Evolutionary conservation across 1,139 yeast genomes (phyloP).

Genomic region (Taphrina sp.): DNA sequence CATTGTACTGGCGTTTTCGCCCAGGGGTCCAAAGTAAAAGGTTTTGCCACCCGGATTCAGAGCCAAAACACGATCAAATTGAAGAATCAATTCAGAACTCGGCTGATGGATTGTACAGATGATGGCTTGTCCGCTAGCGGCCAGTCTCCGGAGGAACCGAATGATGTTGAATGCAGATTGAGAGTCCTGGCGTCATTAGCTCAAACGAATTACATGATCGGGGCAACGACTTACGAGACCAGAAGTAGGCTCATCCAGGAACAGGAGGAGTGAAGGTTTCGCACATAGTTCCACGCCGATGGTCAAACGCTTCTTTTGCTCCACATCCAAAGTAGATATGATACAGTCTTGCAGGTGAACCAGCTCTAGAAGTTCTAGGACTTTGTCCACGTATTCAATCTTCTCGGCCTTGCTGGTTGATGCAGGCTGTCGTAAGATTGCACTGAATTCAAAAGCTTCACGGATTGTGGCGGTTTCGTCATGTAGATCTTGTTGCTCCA

Average conservation of each 20-base stretch:
- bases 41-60: slow-evolving; percentile 74
- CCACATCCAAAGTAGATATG: slow-evolving; percentile 80
- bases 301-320: slow-evolving; percentile 79
- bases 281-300: slow-evolving; percentile 88
- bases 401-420: slow-evolving; percentile 58
- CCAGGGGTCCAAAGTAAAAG: slow-evolving; percentile 78
- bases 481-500: slow-evolving; percentile 79
- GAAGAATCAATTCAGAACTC: slow-evolving; percentile 70
- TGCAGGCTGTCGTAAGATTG: slow-evolving; percentile 68
- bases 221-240: too few relatives aligned
- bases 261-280: slow-evolving; percentile 72
- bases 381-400: slow-evolving; percentile 67
- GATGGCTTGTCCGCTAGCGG: slow-evolving; percentile 77
- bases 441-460: slow-evolving; percentile 71
- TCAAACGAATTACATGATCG: too few relatives aligned
- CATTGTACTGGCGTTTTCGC: slow-evolving; percentile 59
- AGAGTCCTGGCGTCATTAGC: too few relatives aligned
- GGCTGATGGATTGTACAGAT: slow-evolving; percentile 83
- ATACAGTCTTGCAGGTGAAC: slow-evolving; percentile 70
- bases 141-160: slow-evolving; percentile 68
- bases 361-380: slow-evolving; percentile 70
- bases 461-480: slow-evolving; percentile 70
- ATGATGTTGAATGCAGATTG: slow-evolving; percentile 89
- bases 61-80: slow-evolving; percentile 71
- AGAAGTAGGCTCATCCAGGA: slow-evolving; percentile 89